These are phyloP conservation scores for Choanephora cucurbitarum DNA, from an alignment of 371 early-diverging fungal species.

Conservation along the genomic window DNA sequence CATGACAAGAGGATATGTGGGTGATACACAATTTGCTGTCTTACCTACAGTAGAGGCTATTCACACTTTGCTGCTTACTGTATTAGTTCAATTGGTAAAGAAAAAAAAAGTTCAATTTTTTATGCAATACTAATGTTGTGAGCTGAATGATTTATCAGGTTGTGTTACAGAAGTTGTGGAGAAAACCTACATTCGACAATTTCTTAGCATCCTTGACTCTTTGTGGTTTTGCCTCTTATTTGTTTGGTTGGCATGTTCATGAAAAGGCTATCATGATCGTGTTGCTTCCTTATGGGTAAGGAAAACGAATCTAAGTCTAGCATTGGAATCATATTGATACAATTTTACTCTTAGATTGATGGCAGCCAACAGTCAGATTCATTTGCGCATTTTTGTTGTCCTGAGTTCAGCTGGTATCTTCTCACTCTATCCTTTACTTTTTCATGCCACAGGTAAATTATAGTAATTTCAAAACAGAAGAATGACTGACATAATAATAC, in stretches of 20 bases:
- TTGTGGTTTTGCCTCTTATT: slow-evolving; percentile 85
- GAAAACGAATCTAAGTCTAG: no score
- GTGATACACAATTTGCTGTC: slow-evolving; percentile 83
- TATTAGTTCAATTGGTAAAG: slow-evolving; percentile 72
- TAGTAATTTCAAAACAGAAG: no score
- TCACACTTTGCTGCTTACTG: slow-evolving; percentile 77
- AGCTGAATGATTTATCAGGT: no score
- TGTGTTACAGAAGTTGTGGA: slow-evolving; percentile 60
- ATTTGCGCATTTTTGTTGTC: slow-evolving; percentile 61
- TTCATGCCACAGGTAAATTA: slow-evolving; percentile 66
- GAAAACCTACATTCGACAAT: slow-evolving; percentile 64
- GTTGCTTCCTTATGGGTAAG: slow-evolving; percentile 76
- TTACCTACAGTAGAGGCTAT: slow-evolving; percentile 76
- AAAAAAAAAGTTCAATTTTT: no score
- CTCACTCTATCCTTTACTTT: slow-evolving; percentile 88
- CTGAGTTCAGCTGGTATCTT: slow-evolving; percentile 74
- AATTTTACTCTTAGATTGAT: no score
- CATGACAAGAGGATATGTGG: slow-evolving; percentile 91
- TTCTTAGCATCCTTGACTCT: slow-evolving; percentile 77
- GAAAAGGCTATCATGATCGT: slow-evolving; percentile 94
- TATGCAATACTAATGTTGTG: no score
- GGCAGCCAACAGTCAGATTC: slow-evolving; percentile 48
- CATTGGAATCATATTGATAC: no score
- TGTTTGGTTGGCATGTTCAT: slow-evolving; percentile 98
- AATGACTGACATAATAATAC: no score